A percentile compares a stretch with the other conserved stretches of the same genome.
Conservation (phyloP, 768 basidiomycete species). For the Candolleomyces aberdarensis region DNA sequence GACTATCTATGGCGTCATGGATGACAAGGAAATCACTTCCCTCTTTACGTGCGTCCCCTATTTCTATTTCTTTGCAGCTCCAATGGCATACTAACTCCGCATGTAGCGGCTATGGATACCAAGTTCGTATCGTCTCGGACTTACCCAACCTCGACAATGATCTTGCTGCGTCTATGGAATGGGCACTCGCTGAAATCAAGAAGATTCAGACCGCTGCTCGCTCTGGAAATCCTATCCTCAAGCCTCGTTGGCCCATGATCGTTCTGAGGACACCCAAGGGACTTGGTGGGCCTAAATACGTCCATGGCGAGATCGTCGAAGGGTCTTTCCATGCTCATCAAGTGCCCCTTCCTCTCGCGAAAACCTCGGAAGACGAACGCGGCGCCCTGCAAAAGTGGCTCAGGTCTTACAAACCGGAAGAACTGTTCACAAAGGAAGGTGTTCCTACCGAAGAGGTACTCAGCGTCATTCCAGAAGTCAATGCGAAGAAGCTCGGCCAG, state of each 20-base stretch:
- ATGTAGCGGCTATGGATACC: conserved; percentile 79
- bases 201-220: conserved; percentile 81
- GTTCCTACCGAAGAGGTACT: conserved; percentile 53
- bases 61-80: not conserved
- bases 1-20: conserved; percentile 89
- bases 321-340: conserved; percentile 87
- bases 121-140: conserved; percentile 78
- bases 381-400: conserved; percentile 69
- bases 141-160: conserved; percentile 67
- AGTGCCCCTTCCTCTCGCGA: conserved; percentile 77
- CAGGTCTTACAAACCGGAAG: conserved; percentile 60
- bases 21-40: conserved; percentile 74
- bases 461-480: conserved; percentile 51
- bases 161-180: conserved; percentile 78
- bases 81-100: conserved; percentile 5
- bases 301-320: conserved; percentile 72
- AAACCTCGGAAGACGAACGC: conserved; percentile 63
- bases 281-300: conserved; percentile 61
- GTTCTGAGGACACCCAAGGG: conserved; percentile 87
- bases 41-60: conserved; percentile 61
- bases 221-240: conserved; percentile 68
- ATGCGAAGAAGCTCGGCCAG: conserved; percentile 66
- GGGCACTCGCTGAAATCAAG: conserved; percentile 71
- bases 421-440: conserved; percentile 62
- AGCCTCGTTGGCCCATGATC: conserved; percentile 91